phyloP scores from a whole-genome alignment of 2,329 filamentous ascomycete genomes.

The Penicillium palitans region DNA sequence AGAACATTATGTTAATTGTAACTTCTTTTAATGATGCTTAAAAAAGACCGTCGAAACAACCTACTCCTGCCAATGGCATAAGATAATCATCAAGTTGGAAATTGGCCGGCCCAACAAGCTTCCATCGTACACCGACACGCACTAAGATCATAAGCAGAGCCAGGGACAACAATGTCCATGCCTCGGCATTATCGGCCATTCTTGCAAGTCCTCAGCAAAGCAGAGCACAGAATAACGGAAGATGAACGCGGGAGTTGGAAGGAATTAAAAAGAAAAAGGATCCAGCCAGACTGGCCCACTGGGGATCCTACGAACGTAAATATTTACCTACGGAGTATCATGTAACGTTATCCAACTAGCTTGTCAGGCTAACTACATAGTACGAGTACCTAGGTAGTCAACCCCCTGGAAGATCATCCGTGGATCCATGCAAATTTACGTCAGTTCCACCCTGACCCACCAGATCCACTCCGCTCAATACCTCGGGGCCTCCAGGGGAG shows the following conservation, averaged over 20 bases:
- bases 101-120: slow-evolving; percentile 16
- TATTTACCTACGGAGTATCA: neutral
- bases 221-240: neutral
- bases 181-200: slow-evolving; percentile 35
- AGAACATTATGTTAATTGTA: neutral
- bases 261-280: neutral
- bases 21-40: neutral
- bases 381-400: no score
- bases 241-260: neutral
- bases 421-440: neutral
- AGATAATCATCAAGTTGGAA: slow-evolving; percentile 26
- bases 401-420: neutral
- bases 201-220: neutral
- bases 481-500: neutral
- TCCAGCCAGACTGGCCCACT: neutral
- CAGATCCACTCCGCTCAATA: neutral
- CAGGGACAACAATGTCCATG: slow-evolving; percentile 49
- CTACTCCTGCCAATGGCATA: slow-evolving; percentile 23
- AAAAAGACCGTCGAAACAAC: neutral
- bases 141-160: slow-evolving; percentile 15
- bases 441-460: neutral
- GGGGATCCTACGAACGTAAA: neutral
- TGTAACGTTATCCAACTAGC: neutral
- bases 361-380: neutral
- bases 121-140: slow-evolving; percentile 20